phyloP scores from a whole-genome alignment of 1,284 basidiomycete species.

The Phellinidium pouzarii region DNA sequence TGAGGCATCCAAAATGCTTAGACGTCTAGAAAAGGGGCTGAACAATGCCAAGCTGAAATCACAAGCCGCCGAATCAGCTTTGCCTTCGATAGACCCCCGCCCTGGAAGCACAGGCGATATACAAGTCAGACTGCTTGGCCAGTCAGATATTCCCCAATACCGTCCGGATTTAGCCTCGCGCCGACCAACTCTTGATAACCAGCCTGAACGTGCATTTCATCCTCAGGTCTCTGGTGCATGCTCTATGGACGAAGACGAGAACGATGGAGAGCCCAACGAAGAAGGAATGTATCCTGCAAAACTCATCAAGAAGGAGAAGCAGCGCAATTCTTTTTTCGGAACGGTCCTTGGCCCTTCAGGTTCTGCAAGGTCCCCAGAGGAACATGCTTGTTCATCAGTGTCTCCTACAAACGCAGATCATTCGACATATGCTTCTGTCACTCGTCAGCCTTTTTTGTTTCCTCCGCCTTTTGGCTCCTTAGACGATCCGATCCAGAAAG shows the following conservation, averaged over 20 bases:
- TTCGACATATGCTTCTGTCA: constrained; percentile 31
- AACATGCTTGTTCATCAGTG: constrained; percentile 22
- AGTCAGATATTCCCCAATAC: constrained; percentile 8
- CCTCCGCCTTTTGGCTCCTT: constrained; percentile 28
- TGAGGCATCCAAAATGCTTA: constrained; percentile 80
- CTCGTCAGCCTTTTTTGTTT: constrained; percentile 20
- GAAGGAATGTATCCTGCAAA: constrained; percentile 65
- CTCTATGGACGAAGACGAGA: constrained; percentile 52
- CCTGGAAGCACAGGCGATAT: constrained; percentile 14
- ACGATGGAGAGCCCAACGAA: constrained; percentile 46
- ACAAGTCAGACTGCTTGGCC: constrained; percentile 28
- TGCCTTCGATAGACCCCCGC: constrained; percentile 21
- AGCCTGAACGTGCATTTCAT: constrained; percentile 10
- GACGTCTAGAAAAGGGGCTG: constrained; percentile 74
- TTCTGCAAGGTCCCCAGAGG: constrained; percentile 22
- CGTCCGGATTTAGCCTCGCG: constrained; percentile 22
- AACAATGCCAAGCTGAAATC: constrained; percentile 70
- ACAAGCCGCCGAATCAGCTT: constrained; percentile 31
- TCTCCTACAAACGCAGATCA: constrained; percentile 8
- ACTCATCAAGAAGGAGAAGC: constrained; percentile 62
- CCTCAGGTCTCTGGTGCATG: constrained; percentile 31
- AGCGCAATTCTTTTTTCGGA: constrained; percentile 68
- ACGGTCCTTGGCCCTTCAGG: constrained; percentile 58
- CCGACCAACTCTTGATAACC: constrained; percentile 29
- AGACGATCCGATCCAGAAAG: constrained; percentile 62